A percentile compares a stretch with the other conserved stretches of the same genome.
Conservation (phyloP, 805 yeast species). For the Wilhelminamyces savonicus region DNA sequence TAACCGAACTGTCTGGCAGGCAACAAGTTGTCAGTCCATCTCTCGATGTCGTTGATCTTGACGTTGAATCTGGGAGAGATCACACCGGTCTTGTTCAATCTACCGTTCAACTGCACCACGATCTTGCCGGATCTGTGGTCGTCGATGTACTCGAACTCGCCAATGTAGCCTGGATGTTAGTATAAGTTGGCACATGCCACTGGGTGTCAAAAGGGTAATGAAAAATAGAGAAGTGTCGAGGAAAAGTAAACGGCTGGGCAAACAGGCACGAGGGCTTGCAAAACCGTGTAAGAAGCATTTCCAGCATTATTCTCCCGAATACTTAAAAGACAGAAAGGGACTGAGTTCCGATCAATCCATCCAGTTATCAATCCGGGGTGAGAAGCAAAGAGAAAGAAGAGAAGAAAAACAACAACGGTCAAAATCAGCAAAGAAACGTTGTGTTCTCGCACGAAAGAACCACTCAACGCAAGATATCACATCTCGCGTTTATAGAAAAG, state of each 20-base stretch:
- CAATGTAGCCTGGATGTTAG: slow-evolving; percentile 25
- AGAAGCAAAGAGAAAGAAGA: slow-evolving; percentile 1
- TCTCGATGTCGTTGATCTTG: slow-evolving; percentile 17
- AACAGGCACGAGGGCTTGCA: slow-evolving; percentile 19
- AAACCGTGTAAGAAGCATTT: slow-evolving; percentile 64
- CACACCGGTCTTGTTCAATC: slow-evolving; percentile 24
- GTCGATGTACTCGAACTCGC: slow-evolving; percentile 30
- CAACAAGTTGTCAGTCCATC: slow-evolving; percentile 24
- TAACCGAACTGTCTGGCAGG: slow-evolving; percentile 21
- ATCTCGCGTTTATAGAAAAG: background rate
- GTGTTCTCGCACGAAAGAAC: background rate
- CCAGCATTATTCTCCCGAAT: slow-evolving; percentile 76
- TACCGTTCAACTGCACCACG: slow-evolving; percentile 28
- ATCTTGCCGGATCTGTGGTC: slow-evolving; percentile 34
- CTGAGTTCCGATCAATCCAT: slow-evolving; percentile 81
- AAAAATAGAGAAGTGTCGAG: slow-evolving; percentile 39
- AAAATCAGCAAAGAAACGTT: background rate
- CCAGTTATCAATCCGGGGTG: slow-evolving; percentile 96
- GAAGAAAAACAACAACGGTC: background rate
- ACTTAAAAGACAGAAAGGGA: slow-evolving; percentile 97
- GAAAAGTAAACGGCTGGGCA: slow-evolving; percentile 57
- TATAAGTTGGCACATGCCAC: slow-evolving; percentile 3
- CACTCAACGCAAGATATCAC: slow-evolving; percentile 1
- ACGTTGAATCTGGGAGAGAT: slow-evolving; percentile 22
- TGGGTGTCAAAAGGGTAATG: background rate